Evolutionary conservation across 208 protist species (phyloP), one percentile per base, ranked within the genome.

Genomic region (Crithidia acanthocephali): DNA sequence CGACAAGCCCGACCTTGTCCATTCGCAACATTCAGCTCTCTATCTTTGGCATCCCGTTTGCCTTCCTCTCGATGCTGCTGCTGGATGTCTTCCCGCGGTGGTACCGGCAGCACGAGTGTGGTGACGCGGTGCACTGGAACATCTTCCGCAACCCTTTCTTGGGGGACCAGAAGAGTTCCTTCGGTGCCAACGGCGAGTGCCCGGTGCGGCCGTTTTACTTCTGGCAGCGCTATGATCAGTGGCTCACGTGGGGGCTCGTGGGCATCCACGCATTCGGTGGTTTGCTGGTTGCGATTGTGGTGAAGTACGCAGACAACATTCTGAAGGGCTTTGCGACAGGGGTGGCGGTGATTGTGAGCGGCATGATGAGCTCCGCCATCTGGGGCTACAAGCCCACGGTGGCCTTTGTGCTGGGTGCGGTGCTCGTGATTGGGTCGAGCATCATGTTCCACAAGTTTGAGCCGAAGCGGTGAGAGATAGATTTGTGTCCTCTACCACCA

Each of bases 301-400:
- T 95, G 59, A 88, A 90, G 66, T 97, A 97, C 72, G 82, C 92
- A 0, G 92, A 97, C 66, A 97, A 95, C 73, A 90, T 97, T 35
- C 30, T 91, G 20, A 97, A 97, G 67, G 84, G 85, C 5, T 94
- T 97, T 57, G 92, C 92, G 16, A 97, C 88, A 1, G 88, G 85
- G 10, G 64, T 93, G 32, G 85, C 92, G 16, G 85, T 95, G 32
- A 68, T 93, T 32, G 62, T 93, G 25, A 93, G 90, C n/a, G 90
- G 83, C 11, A 33, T 90, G 22, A 68, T 90, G 65, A 85, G 85
- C 2, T 78, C 83, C n/a, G 61, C 80, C 0, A 81, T 89, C 42
- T 90, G 84, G 79, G 79, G 79, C 23, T 81, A 81, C 42, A 50
- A 56, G 33, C 84, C 86, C 0, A 83, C 59, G 27, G 1, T 55